Percentiles rank a stretch among this genome's conserved stretches.
phyloP scores from a whole-genome alignment of 2,329 filamentous ascomycete species.

The Xylaria multiplex region DNA sequence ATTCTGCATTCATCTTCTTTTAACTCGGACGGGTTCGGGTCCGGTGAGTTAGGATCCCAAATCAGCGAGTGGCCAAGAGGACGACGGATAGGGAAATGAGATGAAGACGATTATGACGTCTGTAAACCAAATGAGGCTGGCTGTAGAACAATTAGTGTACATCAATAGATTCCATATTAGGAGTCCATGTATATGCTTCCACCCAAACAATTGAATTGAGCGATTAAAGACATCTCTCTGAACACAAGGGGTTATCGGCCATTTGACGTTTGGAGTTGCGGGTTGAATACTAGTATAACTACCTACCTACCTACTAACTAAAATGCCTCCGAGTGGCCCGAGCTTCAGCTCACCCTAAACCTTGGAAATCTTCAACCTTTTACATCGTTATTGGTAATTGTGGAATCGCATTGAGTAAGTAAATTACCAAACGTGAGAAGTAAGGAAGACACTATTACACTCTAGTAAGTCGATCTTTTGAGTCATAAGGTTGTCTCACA shows the following conservation, averaged over 20 bases:
- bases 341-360: conserved; percentile 35
- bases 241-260: neutral
- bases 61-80: too few relatives aligned
- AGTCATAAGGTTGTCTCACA: neutral
- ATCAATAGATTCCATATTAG: conserved; percentile 31
- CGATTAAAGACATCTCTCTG: neutral
- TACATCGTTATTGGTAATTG: neutral
- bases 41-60: too few relatives aligned
- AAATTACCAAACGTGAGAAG: neutral
- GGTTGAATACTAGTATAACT: neutral
- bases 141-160: conserved; percentile 39
- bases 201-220: neutral
- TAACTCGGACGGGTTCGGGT: too few relatives aligned
- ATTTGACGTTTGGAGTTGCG: neutral
- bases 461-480: conserved; percentile 7
- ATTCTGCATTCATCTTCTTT: too few relatives aligned
- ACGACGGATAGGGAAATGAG: too few relatives aligned
- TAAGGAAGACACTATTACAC: neutral
- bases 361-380: conserved; percentile 36
- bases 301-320: neutral
- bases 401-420: neutral
- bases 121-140: conserved; percentile 35
- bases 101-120: conserved; percentile 8
- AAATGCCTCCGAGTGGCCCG: conserved; percentile 36
- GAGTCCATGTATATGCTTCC: neutral